These are phyloP conservation scores for Aspergillus ustus DNA, from an alignment of 2,329 filamentous ascomycete species.

Conservation along the genomic window DNA sequence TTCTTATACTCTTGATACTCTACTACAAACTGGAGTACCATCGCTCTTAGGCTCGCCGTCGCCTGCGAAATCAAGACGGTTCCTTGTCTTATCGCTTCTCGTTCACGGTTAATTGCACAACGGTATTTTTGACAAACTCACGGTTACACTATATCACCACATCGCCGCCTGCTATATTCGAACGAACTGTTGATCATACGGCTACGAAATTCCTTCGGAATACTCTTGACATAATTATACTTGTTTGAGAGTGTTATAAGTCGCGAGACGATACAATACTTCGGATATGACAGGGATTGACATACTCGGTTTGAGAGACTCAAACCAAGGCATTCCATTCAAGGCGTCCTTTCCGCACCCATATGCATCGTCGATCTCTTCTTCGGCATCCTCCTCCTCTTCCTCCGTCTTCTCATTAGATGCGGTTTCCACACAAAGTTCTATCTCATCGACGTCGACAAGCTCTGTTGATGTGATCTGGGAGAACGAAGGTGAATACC, in stretches of 20 bases:
- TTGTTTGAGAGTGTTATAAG: slow-evolving; percentile 21
- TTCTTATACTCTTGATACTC: slow-evolving; percentile 12
- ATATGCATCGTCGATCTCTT: slow-evolving; percentile 73
- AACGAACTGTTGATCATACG: slow-evolving; percentile 19
- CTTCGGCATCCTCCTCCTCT: slow-evolving; percentile 75
- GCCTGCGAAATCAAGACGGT: slow-evolving; percentile 38
- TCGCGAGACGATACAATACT: slow-evolving; percentile 31
- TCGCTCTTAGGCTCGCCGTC: slow-evolving; percentile 35
- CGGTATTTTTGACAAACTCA: slow-evolving; percentile 33
- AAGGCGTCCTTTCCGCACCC: slow-evolving; percentile 52
- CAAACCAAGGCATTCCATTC: slow-evolving; percentile 42
- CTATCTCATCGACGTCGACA: slow-evolving; percentile 70
- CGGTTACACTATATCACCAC: slow-evolving; percentile 29
- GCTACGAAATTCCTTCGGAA: slow-evolving; percentile 5
- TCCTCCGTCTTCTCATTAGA: slow-evolving; percentile 79
- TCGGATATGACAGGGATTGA: slow-evolving; percentile 51
- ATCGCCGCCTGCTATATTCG: slow-evolving; percentile 21
- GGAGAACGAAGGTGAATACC: slow-evolving; percentile 44
- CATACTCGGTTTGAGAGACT: slow-evolving; percentile 47
- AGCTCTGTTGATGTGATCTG: slow-evolving; percentile 61
- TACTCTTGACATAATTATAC: slow-evolving; percentile 26
- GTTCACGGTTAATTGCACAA: slow-evolving; percentile 38
- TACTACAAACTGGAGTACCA: slow-evolving; percentile 33
- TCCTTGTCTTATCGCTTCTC: slow-evolving; percentile 35
- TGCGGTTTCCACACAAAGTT: slow-evolving; percentile 66